Conservation (phyloP, 805 yeast genomes). For the Wickerhamiella hasegawae region DNA sequence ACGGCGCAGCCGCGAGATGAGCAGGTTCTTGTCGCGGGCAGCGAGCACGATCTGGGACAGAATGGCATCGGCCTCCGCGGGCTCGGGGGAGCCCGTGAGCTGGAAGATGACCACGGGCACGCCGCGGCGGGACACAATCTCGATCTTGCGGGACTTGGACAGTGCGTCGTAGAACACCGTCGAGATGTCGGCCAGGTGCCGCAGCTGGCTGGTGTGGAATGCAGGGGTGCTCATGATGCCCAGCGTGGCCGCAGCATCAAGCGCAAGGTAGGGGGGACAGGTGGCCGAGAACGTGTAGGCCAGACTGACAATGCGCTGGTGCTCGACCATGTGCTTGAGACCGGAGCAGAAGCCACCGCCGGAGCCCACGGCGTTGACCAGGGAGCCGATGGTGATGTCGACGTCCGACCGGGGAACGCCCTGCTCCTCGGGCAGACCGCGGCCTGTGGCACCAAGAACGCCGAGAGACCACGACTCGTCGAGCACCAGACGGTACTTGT, state of each 20-base stretch:
- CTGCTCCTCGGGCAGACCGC: conserved; percentile 68
- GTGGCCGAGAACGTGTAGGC: conserved; percentile 93
- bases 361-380: conserved; percentile 67
- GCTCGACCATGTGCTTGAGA: conserved; percentile 62
- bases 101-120: conserved; percentile 62
- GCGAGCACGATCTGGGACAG: conserved; percentile 52
- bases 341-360: conserved; percentile 95
- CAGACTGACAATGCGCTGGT: conserved; percentile 77
- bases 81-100: conserved; percentile 28
- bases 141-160: conserved; percentile 22
- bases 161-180: conserved; percentile 8
- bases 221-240: conserved; percentile 19
- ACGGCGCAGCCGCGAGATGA: conserved; percentile 48
- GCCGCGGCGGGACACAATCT: conserved; percentile 36
- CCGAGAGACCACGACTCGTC: conserved; percentile 86
- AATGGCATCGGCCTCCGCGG: conserved; percentile 31
- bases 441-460: conserved; percentile 67
- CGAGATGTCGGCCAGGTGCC: conserved; percentile 11
- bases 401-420: conserved; percentile 51
- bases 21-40: conserved; percentile 35
- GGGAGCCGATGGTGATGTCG: conserved; percentile 74
- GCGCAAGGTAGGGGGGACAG: conserved; percentile 79
- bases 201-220: conserved; percentile 16
- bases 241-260: conserved; percentile 14
- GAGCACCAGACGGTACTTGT: conserved; percentile 69